Evolutionary conservation across 2,329 filamentous ascomycete genomes (phyloP).

Genomic region (Hypoxylon sp.): DNA sequence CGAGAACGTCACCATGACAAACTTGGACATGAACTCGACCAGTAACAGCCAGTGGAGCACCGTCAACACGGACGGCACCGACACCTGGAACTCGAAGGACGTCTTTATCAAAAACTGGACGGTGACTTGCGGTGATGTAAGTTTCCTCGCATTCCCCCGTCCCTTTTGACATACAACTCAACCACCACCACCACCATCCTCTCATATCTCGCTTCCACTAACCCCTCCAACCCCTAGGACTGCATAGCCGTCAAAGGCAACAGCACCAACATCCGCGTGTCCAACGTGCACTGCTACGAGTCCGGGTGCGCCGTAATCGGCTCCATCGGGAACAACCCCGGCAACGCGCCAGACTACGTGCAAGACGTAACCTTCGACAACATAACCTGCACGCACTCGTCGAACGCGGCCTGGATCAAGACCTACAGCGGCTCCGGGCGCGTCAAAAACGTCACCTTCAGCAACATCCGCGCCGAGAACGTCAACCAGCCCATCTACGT

Average conservation of each 20-base stretch:
- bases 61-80: constrained; percentile 64
- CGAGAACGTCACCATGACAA: constrained; percentile 65
- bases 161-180: not conserved
- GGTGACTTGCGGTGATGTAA: constrained; percentile 57
- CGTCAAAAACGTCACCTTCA: constrained; percentile 60
- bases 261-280: constrained; percentile 55
- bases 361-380: constrained; percentile 57
- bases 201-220: not conserved
- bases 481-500: constrained; percentile 65
- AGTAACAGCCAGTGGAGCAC: constrained; percentile 60
- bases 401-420: constrained; percentile 60
- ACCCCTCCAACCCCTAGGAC: constrained; percentile 49
- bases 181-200: not conserved
- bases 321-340: constrained; percentile 56
- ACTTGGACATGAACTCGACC: constrained; percentile 64
- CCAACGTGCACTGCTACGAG: constrained; percentile 57
- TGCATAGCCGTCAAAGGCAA: constrained; percentile 59
- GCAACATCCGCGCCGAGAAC: constrained; percentile 56
- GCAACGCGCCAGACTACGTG: constrained; percentile 53
- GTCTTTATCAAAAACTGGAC: constrained; percentile 62
- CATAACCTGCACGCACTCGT: constrained; percentile 55
- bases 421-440: constrained; percentile 58
- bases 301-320: constrained; percentile 56
- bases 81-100: constrained; percentile 65
- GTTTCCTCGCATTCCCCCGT: constrained; percentile 12